Base-by-base conservation (phyloP, 1,284 basidiomycete genomes). In the Naganishia sp. region DNA sequence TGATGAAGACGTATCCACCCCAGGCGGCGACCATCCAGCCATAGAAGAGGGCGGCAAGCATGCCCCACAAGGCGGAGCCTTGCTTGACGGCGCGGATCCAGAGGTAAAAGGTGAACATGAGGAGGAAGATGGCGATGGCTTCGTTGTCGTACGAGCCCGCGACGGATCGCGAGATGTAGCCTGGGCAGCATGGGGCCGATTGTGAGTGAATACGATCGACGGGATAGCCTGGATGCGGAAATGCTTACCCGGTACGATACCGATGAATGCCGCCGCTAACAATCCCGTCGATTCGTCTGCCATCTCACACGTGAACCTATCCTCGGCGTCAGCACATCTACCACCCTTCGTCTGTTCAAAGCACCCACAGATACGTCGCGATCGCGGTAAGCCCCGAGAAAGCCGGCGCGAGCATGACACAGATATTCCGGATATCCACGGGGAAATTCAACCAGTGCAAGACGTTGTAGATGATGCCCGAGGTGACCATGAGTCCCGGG, bases 1-100 rank as follows among this genome's bases (percentile, higher is more conserved):
- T 99, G 81, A 99, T 99, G 84, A 99, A 99, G 1, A 92, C 96
- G 80, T 99, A 99, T 71, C 96, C 96, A 83, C 96, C 96, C 96
- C 96, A 99, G 15, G 96, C 96, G 55, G 96, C 95, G 18, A 99
- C 96, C 96, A 99, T 99, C 85, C 98, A 99, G 72, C 97, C 98
- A 83, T 99, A 99, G 82, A 99, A 98, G 17, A 99, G 82, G 7
- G 94, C 96, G 25, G 94, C 89, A 53, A 90, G 77, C 23, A 91
- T 91, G 45, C 94, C 95, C 75, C 87, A 98, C 69, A 95, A 85
- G 0, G 93, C 93, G 67, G 91, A 94, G 46, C 96, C 96, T 53
- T 87, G 86, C 81, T 98, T 98, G 67, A 98, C 83, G 25, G 96
- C 94, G 76, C 92, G 94, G 80, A 99, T 95, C 96, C 96, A 99